phyloP scores from a whole-genome alignment of 805 yeast species.

The Candida dendrica region DNA sequence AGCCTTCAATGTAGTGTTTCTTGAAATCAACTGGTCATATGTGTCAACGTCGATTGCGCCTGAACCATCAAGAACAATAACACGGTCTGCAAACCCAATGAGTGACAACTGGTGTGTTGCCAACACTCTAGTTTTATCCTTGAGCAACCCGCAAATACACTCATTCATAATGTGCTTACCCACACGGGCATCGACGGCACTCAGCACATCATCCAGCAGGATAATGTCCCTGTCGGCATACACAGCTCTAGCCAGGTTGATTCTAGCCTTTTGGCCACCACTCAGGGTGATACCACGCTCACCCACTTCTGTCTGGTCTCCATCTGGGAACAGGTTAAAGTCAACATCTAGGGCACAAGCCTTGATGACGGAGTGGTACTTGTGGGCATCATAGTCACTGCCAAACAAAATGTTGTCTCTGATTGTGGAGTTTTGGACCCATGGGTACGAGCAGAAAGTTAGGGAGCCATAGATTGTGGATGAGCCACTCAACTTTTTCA shows the following conservation, averaged over 20 bases:
- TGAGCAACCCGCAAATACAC: conserved; percentile 56
- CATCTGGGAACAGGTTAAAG: conserved; percentile 59
- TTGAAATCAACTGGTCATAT: conserved; percentile 39
- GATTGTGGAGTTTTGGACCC: conserved; percentile 80
- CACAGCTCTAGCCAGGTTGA: conserved; percentile 72
- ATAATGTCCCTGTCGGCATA: conserved; percentile 63
- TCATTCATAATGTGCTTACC: conserved; percentile 71
- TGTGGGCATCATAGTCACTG: conserved; percentile 36
- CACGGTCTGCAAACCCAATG: conserved; percentile 59
- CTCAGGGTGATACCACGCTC: conserved; percentile 80
- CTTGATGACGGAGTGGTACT: conserved; percentile 46
- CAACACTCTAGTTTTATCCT: conserved; percentile 56
- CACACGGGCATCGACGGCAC: conserved; percentile 84
- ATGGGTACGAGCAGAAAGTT: conserved; percentile 57
- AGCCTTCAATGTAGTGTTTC: conserved; percentile 40
- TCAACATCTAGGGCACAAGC: conserved; percentile 67
- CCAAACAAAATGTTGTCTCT: conserved; percentile 73
- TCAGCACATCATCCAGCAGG: conserved; percentile 69
- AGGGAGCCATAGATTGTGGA: conserved; percentile 47
- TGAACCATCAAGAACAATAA: conserved; percentile 56
- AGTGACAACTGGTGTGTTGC: conserved; percentile 83
- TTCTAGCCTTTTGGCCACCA: conserved; percentile 88
- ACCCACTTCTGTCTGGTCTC: conserved; percentile 76
- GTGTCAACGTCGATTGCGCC: conserved; percentile 63
- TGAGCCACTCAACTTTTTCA: conserved; percentile 48